These are phyloP conservation scores for Claviceps purpurea DNA, from an alignment of 2,329 filamentous ascomycete species.

Conservation along the genomic window DNA sequence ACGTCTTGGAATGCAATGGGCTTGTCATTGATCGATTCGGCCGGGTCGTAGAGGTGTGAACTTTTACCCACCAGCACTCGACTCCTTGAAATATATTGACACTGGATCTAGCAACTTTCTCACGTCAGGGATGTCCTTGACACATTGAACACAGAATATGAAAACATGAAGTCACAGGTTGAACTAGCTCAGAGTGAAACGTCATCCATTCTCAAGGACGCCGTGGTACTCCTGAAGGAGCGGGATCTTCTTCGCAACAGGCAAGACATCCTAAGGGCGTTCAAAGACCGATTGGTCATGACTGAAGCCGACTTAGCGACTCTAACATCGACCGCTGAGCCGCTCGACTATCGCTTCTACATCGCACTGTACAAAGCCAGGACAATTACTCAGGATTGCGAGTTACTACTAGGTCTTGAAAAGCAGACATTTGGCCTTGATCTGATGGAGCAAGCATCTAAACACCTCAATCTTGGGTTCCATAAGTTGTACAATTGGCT, in stretches of 20 bases:
- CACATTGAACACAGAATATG: slow-evolving; percentile 66
- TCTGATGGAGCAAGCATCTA: slow-evolving; percentile 81
- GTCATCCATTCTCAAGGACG: slow-evolving; percentile 61
- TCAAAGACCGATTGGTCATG: slow-evolving; percentile 72
- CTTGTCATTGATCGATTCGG: slow-evolving; percentile 82
- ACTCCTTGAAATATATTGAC: slow-evolving; percentile 7
- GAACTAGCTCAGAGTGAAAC: slow-evolving; percentile 63
- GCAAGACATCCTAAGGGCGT: slow-evolving; percentile 62
- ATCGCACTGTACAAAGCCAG: slow-evolving; percentile 64
- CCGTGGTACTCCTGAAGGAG: slow-evolving; percentile 57
- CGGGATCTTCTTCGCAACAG: slow-evolving; percentile 65
- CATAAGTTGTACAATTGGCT: slow-evolving; percentile 96
- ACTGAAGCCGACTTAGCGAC: slow-evolving; percentile 66
- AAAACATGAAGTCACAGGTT: slow-evolving; percentile 68
- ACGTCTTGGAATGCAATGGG: slow-evolving; percentile 86
- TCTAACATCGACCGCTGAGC: slow-evolving; percentile 65
- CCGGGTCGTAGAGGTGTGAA: slow-evolving; percentile 65
- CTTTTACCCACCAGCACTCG: neutral
- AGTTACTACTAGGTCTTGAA: slow-evolving; percentile 78
- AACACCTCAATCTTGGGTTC: slow-evolving; percentile 75
- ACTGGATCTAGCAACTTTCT: slow-evolving; percentile 57
- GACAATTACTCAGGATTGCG: slow-evolving; percentile 76
- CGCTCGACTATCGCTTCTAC: slow-evolving; percentile 80
- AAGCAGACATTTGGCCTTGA: slow-evolving; percentile 80
- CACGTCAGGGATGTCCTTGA: slow-evolving; percentile 69